Percentiles rank a stretch among this genome's conserved stretches.
phyloP scores from a whole-genome alignment of 768 basidiomycete species.

The Lentinula boryana region DNA sequence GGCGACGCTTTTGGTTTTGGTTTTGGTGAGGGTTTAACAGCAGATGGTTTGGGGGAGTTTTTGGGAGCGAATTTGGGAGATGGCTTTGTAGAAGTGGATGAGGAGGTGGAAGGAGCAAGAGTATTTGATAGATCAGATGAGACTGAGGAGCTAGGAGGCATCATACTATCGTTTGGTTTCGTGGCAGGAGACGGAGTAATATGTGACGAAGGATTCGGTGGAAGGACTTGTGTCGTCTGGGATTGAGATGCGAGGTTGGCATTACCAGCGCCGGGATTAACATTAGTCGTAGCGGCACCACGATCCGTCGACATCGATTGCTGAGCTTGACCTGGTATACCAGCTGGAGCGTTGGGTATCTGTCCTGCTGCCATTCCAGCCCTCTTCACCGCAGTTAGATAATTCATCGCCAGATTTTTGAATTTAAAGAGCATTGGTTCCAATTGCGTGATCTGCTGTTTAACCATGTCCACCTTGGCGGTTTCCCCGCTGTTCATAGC shows the following conservation, averaged over 20 bases:
- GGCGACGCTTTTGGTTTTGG: not conserved
- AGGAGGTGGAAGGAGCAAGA: not conserved
- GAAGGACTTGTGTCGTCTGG: not conserved
- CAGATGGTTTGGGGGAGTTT: not conserved
- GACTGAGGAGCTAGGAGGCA: not conserved
- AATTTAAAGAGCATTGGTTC: not conserved
- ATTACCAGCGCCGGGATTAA: not conserved
- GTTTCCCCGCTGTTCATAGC: not conserved
- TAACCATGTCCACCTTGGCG: not conserved
- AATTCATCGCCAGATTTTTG: not conserved
- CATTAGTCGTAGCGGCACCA: not conserved
- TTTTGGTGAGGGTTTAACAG: not conserved
- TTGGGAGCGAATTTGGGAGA: not conserved
- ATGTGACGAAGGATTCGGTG: not conserved
- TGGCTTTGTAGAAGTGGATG: not conserved
- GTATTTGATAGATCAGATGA: not conserved
- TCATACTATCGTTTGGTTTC: not conserved
- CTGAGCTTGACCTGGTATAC: not conserved
- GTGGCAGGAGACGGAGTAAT: not conserved
- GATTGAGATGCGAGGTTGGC: not conserved
- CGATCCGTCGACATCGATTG: not conserved
- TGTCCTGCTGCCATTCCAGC: not conserved
- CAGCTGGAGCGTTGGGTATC: no score
- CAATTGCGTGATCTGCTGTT: not conserved
- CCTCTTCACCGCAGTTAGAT: not conserved